Evolutionary conservation across 208 protist species (phyloP), one percentile per base, ranked within the genome.

Genomic region (Leishmania gerbilli): DNA sequence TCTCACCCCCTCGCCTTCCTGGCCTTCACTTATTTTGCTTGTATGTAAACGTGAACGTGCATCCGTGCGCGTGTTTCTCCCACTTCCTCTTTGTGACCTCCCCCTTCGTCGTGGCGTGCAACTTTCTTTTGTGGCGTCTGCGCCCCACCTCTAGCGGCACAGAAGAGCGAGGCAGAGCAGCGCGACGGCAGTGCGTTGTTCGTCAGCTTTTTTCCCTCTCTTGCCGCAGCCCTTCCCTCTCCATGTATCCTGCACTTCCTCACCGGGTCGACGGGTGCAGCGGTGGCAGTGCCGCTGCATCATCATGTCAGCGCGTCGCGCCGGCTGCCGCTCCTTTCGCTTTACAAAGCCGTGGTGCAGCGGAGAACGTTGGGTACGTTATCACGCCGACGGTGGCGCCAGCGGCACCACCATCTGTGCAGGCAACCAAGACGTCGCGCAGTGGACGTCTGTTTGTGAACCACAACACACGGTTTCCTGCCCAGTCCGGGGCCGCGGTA

Each of bases 231-330:
- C 15, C 34, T 42, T 71, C 17, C n/a, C 56, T 24, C 11, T 17
- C 1, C 60, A 85, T 85, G 82, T 81, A 85, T 47, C 77, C 82
- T 3, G 62, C 62, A 51, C 82, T 85, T 21, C 82, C 77, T 21
- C 77, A 77, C n/a, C 81, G 77, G 53, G 79, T 72, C 1, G 77
- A 81, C 21, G 77, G 2, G 11, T 47, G 31, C 72, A 65, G 8
- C 58, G 74, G 71, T 58, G 49, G 51, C 71, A 24, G 42, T 49
- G 17, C 49, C 34, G n/a, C 31, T 31, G 71, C 31, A 42, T 40
- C 71, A 45, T 76, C 71, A 11, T 5, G 7, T 45, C 81, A 69
- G 21, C 80, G 80, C 47, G 60, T 51, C 2, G 2, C 34, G 40
- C n/a, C 31, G 51, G 47, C 53, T 76, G 67, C 75, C 40, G 15